Conservation (phyloP, 805 yeast genomes). For the Wickerhamiella nectarea region DNA sequence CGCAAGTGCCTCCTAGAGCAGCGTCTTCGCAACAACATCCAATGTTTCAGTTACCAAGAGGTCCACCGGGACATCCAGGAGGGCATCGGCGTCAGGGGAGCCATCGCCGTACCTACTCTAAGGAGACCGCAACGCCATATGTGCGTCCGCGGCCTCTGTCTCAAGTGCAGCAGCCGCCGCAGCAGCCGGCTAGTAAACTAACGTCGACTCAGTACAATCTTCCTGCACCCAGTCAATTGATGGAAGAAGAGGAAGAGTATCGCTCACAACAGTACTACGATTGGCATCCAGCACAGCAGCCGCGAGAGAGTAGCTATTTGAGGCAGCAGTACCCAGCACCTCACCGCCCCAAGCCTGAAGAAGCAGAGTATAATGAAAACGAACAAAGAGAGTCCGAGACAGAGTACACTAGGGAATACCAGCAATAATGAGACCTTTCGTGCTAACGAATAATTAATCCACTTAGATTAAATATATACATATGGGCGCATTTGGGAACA, state of each 20-base stretch:
- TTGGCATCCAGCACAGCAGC: not conserved
- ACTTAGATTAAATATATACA: not conserved
- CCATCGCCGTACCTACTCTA: not conserved
- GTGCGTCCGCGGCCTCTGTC: not conserved
- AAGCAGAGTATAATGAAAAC: not conserved
- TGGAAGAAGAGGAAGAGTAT: not conserved
- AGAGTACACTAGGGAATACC: not conserved
- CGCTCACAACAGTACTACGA: not conserved
- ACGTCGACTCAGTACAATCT: too few relatives aligned
- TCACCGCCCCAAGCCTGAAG: not conserved
- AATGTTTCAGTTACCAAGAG: not conserved
- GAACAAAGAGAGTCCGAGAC: not conserved
- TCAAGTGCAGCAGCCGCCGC: too few relatives aligned
- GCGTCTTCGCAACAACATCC: not conserved
- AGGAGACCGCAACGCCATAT: not conserved
- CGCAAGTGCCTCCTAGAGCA: not conserved
- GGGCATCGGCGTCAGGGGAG: not conserved
- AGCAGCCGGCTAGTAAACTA: too few relatives aligned
- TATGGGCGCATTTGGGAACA: too few relatives aligned
- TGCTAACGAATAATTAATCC: too few relatives aligned
- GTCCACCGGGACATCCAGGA: not conserved
- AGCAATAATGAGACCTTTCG: not conserved
- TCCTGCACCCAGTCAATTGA: not conserved
- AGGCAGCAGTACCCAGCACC: not conserved
- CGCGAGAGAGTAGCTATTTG: not conserved